These are phyloP conservation scores for Xylaria sp. DNA, from an alignment of 2,329 filamentous ascomycete genomes.

Conservation along the genomic window DNA sequence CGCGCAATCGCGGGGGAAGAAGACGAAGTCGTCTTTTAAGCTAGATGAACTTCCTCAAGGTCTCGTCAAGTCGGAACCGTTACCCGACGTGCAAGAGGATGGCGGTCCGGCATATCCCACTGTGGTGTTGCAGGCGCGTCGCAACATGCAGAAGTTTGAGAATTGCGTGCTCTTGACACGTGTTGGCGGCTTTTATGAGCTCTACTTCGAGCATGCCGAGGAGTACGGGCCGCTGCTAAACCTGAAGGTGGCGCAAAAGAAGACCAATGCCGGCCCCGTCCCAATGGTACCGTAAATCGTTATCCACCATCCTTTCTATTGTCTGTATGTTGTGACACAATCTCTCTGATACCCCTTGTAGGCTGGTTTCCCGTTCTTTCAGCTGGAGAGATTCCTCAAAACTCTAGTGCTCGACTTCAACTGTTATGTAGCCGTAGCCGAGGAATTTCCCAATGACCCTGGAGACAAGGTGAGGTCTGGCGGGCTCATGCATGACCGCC, in stretches of 20 bases:
- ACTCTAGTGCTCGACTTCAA: slow-evolving; percentile 90
- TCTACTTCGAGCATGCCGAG: slow-evolving; percentile 96
- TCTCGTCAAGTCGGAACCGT: slow-evolving; percentile 41
- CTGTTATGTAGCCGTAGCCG: slow-evolving; percentile 91
- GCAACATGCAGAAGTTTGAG: slow-evolving; percentile 89
- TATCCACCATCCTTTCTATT: slow-evolving; percentile 28
- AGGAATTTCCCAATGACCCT: slow-evolving; percentile 84
- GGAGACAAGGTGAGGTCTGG: slow-evolving; percentile 77
- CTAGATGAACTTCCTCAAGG: slow-evolving; percentile 69
- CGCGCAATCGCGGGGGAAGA: slow-evolving; percentile 60
- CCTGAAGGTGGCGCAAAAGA: slow-evolving; percentile 85
- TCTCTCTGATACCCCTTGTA: slow-evolving; percentile 51
- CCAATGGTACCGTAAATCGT: slow-evolving; percentile 73
- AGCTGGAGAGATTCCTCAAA: slow-evolving; percentile 92
- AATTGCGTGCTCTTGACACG: slow-evolving; percentile 92
- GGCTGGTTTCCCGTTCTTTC: slow-evolving; percentile 93
- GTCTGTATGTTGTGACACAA: slow-evolving; percentile 32
- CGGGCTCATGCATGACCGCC: slow-evolving; percentile 84
- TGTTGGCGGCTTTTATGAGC: slow-evolving; percentile 95
- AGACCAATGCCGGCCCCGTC: slow-evolving; percentile 80
- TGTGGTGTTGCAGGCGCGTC: slow-evolving; percentile 86
- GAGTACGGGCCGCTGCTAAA: slow-evolving; percentile 87
- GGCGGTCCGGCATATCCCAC: slow-evolving; percentile 75
- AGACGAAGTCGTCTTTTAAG: slow-evolving; percentile 63
- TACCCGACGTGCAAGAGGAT: slow-evolving; percentile 50